Evolutionary conservation across 2,329 filamentous ascomycete genomes (phyloP).

Genomic region (Epicoccum nigrum): DNA sequence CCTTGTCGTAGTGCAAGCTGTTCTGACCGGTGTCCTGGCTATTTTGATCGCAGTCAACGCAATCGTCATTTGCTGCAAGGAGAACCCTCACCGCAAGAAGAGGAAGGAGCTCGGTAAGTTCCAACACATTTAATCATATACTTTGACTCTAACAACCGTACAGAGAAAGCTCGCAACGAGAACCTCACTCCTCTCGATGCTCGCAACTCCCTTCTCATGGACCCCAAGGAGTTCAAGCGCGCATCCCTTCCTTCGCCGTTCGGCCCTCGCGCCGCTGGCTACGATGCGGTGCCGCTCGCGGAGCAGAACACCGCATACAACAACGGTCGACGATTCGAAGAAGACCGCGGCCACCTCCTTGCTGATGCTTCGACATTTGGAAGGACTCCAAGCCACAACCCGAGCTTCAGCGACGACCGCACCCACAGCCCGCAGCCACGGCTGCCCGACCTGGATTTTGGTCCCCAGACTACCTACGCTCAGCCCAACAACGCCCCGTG

Average conservation of each 20-base stretch:
- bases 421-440: conserved; percentile 38
- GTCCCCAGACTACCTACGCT: conserved; percentile 28
- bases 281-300: conserved; percentile 46
- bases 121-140: background rate
- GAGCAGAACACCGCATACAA: conserved; percentile 43
- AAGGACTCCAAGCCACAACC: conserved; percentile 28
- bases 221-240: conserved; percentile 58
- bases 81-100: conserved; percentile 88
- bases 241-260: conserved; percentile 39
- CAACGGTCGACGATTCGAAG: conserved; percentile 31
- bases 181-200: conserved; percentile 85
- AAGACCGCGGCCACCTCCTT: conserved; percentile 41
- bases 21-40: conserved; percentile 79
- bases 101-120: conserved; percentile 87
- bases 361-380: conserved; percentile 45
- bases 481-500: conserved; percentile 28
- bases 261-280: conserved; percentile 38
- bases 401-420: conserved; percentile 32
- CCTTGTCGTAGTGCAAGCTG: conserved; percentile 87
- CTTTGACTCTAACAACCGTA: conserved; percentile 34
- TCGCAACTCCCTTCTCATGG: conserved; percentile 82
- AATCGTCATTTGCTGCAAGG: conserved; percentile 78
- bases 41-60: conserved; percentile 90
- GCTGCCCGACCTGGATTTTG: conserved; percentile 39
- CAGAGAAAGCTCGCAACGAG: conserved; percentile 82